Base-by-base conservation (phyloP, 176 grass and related monocot species). In the Aegilops umbellulata region DNA sequence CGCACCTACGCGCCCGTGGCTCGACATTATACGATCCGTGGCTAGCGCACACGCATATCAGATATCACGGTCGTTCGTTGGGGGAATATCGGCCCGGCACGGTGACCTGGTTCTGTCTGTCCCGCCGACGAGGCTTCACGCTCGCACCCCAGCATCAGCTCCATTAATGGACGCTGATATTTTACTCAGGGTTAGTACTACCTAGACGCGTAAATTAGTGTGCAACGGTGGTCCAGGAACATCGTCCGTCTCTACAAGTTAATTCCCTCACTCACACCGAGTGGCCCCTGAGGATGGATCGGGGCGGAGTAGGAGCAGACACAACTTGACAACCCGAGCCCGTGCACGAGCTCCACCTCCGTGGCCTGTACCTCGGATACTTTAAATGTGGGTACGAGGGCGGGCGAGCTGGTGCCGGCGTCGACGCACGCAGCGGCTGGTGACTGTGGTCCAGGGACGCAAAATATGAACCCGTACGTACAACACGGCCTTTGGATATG, bases 1-100 rank as follows among this genome's bases (percentile, higher is more conserved):
- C 47, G 80, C 8, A 47, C 81, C 51, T 61, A 72, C 81, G 51
- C 61, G 81, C 53, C 53, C 69, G 36, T 74, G 82, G 47, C 10
- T 49, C 62, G 39, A 13, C 46, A 67, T 44, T 65, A 67, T 67
- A 49, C 11, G 79, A 15, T 31, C 79, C 79, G 25, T 2, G 7
- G 7, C 38, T 3, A 25, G 25, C 10, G 47, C 51, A 3, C 51
- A 20, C 78, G 24, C 26, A n/a, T 16, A 22, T 20, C 53, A 58
- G 53, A 53, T 7, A 75, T 63, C 69, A 47, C 69, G 35, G 82
- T 46, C 17, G 69, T 47, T 23, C 69, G 57, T 64, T 64, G 61
- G 23, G 23, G 51, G 35, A 84, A 84, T 83, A 61, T 44, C 24
- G 70, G 60, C 7, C 23, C 60, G 77, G 23, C 58, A 80, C 77